Evolutionary conservation across 129 eudicot species (phyloP), one percentile per base, ranked within the genome.

Genomic region (Flaveria ramosissima): DNA sequence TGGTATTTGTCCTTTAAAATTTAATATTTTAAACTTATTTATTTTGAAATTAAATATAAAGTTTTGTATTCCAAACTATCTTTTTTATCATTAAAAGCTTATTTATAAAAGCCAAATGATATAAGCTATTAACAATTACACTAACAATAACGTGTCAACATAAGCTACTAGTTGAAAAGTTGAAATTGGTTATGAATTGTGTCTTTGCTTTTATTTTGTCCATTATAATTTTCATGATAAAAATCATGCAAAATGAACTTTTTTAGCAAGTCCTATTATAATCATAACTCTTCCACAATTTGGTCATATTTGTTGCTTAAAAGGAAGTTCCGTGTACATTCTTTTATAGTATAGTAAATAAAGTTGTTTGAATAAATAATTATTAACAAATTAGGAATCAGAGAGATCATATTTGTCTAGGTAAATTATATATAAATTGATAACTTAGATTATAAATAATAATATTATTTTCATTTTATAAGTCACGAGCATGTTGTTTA

Each of bases 201-300:
- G 15, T 62, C 43, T 27, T 61, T 62, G 68, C 68, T 62, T 63
- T 63, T 30, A 12, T 63, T 62, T 63, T 63, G 68, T 27, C 45
- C 68, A 63, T 27, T 15, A 27, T 5, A 30, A 13, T 30, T 4
- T 63, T 63, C 68, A 27, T 30, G 20, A 63, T 16, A 63, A 27
- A 30, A 63, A 63, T 63, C 45, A 63, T 63, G 15, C 3, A 14
- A 7, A 27, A 6, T 63, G 3, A 27, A 6, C 15, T 27, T 63
- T 36, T 63, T 11, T 30, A 30, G 68, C 3, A 14, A 63, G 68
- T 11, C 68, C 68, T 27, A 30, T 63, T 63, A 19, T 62, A 32
- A 62, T 63, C 68, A 63, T 63, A 63, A 14, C 20, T 27, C 45
- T 15, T 63, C 20, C 8, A 63, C 32, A 63, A 30, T 63, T 62